Evolutionary conservation across 2,329 filamentous ascomycete genomes (phyloP).

Genomic region (Rhytidhysteron rufulum): DNA sequence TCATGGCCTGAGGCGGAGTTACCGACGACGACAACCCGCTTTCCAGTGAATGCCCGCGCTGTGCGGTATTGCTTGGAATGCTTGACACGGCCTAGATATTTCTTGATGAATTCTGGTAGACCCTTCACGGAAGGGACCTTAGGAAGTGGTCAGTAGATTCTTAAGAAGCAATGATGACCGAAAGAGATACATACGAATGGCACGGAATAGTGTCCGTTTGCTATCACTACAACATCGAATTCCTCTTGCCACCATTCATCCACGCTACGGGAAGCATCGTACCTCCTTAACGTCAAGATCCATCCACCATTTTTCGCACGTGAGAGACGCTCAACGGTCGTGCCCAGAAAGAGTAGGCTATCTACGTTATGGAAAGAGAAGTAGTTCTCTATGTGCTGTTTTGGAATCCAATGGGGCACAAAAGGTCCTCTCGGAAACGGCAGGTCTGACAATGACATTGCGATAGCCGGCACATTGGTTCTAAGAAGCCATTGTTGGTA

Average conservation of each 20-base stretch:
- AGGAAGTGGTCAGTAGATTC: neutral
- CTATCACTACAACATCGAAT: constrained; percentile 40
- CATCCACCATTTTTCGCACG: constrained; percentile 28
- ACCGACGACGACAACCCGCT: constrained; percentile 23
- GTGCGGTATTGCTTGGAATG: constrained; percentile 43
- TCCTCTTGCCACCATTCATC: constrained; percentile 54
- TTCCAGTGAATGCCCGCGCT: constrained; percentile 8
- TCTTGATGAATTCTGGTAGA: constrained; percentile 53
- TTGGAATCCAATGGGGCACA: constrained; percentile 52
- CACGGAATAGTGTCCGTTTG: constrained; percentile 31
- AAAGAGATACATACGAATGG: constrained; percentile 34
- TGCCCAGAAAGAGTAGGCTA: constrained; percentile 45
- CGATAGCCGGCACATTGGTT: constrained; percentile 56
- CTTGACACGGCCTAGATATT: constrained; percentile 40
- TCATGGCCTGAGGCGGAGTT: constrained; percentile 32
- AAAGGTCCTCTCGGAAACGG: constrained; percentile 56
- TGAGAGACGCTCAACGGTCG: constrained; percentile 46
- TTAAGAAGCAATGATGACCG: neutral
- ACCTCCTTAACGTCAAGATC: constrained; percentile 47
- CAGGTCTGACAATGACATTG: constrained; percentile 54
- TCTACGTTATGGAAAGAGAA: constrained; percentile 51
- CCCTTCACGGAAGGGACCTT: constrained; percentile 48
- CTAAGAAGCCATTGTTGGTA: constrained; percentile 26
- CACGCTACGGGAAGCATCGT: constrained; percentile 41
- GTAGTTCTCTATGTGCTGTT: constrained; percentile 48